A percentile compares a stretch with the other conserved stretches of the same genome.
phyloP scores from a whole-genome alignment of 1,284 basidiomycete genomes.

The Amylostereum areolatum region DNA sequence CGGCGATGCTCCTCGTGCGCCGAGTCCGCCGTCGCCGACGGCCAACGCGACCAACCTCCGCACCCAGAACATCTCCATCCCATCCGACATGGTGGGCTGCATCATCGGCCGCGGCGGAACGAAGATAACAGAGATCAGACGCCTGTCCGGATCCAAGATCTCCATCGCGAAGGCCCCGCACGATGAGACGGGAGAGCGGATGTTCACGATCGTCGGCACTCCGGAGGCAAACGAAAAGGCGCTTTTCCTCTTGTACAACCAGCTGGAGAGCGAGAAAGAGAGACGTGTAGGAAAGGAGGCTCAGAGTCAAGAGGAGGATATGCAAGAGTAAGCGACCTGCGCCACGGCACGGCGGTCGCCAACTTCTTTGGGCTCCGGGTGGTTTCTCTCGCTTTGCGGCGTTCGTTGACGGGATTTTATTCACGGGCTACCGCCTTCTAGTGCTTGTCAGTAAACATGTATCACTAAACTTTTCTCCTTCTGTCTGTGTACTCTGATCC shows the following conservation, averaged over 20 bases:
- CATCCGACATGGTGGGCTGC: conserved; percentile 97
- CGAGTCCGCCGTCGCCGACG: conserved; percentile 46
- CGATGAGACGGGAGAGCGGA: conserved; percentile 96
- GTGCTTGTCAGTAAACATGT: conserved; percentile 14
- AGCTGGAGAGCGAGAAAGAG: conserved; percentile 94
- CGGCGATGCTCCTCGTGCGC: conserved; percentile 53
- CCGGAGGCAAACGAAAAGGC: conserved; percentile 97
- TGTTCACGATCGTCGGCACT: conserved; percentile 98
- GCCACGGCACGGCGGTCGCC: neutral
- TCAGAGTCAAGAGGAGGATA: conserved; percentile 47
- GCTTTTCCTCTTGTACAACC: conserved; percentile 94
- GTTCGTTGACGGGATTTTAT: conserved; percentile 13
- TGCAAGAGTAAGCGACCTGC: conserved; percentile 22
- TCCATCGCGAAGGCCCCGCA: conserved; percentile 98
- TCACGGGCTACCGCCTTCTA: conserved; percentile 14
- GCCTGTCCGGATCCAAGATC: conserved; percentile 94
- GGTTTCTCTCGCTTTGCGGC: conserved; percentile 6
- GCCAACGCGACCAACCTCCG: conserved; percentile 73
- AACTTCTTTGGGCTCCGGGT: neutral
- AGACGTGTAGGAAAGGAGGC: conserved; percentile 77
- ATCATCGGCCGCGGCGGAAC: conserved; percentile 96
- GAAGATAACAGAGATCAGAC: conserved; percentile 98
- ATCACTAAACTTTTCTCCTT: conserved; percentile 10
- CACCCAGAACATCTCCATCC: conserved; percentile 98
- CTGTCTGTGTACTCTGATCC: neutral